Conservation (phyloP, 73 alveolate genomes). For the Tetrahymena malaccensis region DNA sequence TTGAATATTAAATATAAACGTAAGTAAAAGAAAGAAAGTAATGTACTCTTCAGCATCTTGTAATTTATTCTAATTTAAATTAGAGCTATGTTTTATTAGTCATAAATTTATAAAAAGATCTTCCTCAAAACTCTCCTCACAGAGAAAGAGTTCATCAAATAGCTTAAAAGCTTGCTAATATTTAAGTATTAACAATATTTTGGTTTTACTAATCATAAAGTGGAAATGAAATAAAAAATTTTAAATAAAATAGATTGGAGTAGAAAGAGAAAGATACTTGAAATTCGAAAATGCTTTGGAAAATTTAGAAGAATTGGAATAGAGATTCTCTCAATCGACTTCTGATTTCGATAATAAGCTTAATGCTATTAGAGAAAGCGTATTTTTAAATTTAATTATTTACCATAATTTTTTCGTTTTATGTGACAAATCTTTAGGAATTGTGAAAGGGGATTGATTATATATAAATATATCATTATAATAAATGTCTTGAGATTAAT, state of each 20-base stretch:
- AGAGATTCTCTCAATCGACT: not conserved
- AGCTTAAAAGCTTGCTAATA: not conserved
- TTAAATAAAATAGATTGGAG: not conserved
- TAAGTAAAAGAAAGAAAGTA: not conserved
- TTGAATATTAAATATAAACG: too few species aligned
- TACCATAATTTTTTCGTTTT: not conserved
- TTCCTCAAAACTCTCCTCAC: not conserved
- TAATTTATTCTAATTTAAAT: not conserved
- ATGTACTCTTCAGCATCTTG: not conserved
- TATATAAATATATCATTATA: too few species aligned
- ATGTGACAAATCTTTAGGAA: too few species aligned
- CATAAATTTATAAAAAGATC: not conserved
- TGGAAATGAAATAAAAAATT: not conserved
- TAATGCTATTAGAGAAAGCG: not conserved
- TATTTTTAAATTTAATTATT: not conserved
- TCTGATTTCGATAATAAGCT: not conserved
- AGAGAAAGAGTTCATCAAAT: not conserved
- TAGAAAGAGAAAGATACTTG: not conserved
- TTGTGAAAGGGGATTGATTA: too few species aligned
- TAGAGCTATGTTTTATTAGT: not conserved
- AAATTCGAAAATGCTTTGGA: not conserved
- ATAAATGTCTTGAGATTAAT: too few species aligned
- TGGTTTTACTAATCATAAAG: not conserved
- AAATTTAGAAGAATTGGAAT: not conserved
- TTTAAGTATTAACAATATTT: not conserved